Evolutionary conservation across 2,329 filamentous ascomycete species (phyloP).

Genomic region (Penicillium crustosum): DNA sequence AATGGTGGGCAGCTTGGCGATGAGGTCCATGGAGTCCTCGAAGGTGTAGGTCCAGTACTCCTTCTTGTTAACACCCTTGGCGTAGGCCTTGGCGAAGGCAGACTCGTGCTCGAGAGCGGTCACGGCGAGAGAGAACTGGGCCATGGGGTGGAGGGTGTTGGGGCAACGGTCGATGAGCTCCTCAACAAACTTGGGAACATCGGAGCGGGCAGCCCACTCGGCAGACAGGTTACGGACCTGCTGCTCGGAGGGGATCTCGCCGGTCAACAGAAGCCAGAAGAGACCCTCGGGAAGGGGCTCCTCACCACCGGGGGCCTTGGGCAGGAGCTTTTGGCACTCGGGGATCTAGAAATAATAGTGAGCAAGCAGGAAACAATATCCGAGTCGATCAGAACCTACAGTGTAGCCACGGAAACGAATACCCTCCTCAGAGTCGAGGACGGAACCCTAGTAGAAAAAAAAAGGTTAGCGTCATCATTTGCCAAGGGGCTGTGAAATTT

Average conservation of each 20-base stretch:
- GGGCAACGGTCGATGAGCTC: conserved; percentile 99
- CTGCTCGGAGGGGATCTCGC: conserved; percentile 95
- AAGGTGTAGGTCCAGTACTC: conserved; percentile 99
- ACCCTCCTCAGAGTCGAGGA: conserved; percentile 97
- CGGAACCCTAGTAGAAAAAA: conserved; percentile 63
- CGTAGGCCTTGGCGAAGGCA: conserved; percentile 96
- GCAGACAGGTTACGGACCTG: conserved; percentile 97
- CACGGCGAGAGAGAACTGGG: conserved; percentile 96
- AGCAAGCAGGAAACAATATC: conserved; percentile 8
- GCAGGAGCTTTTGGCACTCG: conserved; percentile 95
- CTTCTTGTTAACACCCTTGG: conserved; percentile 98
- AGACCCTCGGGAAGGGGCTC: conserved; percentile 98
- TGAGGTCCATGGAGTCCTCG: conserved; percentile 99
- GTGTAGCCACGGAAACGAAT: conserved; percentile 99
- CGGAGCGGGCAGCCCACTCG: conserved; percentile 97
- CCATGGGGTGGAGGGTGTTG: conserved; percentile 98
- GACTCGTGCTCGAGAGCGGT: conserved; percentile 98
- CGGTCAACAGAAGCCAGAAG: conserved; percentile 99
- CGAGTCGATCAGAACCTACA: conserved; percentile 41
- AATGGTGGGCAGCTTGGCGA: conserved; percentile 98
- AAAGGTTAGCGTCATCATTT: conserved; percentile 6
- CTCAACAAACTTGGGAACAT: conserved; percentile 96
- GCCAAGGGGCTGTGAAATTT: not conserved
- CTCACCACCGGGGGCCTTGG: conserved; percentile 93
- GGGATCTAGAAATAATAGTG: conserved; percentile 63